Evolutionary conservation across 2,329 filamentous ascomycete genomes (phyloP).

Genomic region (Esteya vermicola): DNA sequence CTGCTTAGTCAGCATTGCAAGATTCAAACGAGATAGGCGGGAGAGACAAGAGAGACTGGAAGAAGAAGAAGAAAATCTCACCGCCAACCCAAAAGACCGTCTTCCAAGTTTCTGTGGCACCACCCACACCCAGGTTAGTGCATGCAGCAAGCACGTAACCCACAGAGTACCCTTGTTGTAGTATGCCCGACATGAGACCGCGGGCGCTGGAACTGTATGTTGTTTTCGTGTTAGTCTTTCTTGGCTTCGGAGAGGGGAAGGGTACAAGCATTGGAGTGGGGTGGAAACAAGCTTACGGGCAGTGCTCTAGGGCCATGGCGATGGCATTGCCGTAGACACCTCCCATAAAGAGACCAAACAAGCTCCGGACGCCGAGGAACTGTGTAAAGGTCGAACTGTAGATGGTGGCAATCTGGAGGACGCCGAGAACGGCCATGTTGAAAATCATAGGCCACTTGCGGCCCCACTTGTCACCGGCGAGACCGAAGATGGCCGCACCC

Average conservation of each 20-base stretch:
- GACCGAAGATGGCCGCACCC: constrained; percentile 38
- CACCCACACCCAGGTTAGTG: constrained; percentile 42
- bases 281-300: constrained; percentile 23
- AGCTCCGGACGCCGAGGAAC: constrained; percentile 59
- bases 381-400: constrained; percentile 54
- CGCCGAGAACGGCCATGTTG: constrained; percentile 52
- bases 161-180: constrained; percentile 59
- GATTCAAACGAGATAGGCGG: too few species aligned
- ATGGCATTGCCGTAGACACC: constrained; percentile 67
- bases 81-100: constrained; percentile 52
- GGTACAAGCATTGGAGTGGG: background rate
- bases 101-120: constrained; percentile 50
- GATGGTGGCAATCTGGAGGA: constrained; percentile 49
- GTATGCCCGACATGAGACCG: constrained; percentile 60
- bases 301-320: constrained; percentile 66
- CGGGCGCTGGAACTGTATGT: constrained; percentile 33
- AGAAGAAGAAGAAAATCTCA: background rate
- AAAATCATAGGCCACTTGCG: constrained; percentile 63
- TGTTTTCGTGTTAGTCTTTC: too few species aligned
- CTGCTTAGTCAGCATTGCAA: too few species aligned
- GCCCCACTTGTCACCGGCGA: constrained; percentile 41
- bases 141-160: constrained; percentile 46
- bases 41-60: background rate
- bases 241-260: too few species aligned
- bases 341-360: constrained; percentile 75